phyloP scores from a whole-genome alignment of 2,329 filamentous ascomycete species.

The Alternaria sp. region DNA sequence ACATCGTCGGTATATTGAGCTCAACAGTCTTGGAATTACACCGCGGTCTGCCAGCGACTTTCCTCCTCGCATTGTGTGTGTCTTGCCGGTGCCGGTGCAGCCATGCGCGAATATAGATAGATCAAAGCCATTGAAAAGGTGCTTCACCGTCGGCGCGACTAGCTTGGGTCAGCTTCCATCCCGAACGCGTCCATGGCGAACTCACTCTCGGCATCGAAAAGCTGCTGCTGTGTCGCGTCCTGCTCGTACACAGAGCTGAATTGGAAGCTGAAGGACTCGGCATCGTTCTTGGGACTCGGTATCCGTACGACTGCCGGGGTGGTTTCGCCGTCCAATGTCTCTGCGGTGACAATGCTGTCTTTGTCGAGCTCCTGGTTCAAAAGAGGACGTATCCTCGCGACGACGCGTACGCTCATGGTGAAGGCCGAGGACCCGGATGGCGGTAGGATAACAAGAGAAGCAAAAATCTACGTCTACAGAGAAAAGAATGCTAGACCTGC shows the following conservation, averaged over 20 bases:
- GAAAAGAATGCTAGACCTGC: constrained; percentile 46
- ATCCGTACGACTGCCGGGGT: constrained; percentile 77
- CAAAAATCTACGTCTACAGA: constrained; percentile 38
- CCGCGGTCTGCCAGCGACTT: constrained; percentile 85
- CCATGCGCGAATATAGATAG: constrained; percentile 89
- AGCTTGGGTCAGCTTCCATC: constrained; percentile 34
- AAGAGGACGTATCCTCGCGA: constrained; percentile 88
- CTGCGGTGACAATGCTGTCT: constrained; percentile 81
- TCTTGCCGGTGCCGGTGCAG: constrained; percentile 92
- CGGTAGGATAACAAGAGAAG: constrained; percentile 23
- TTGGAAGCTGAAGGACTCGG: constrained; percentile 90
- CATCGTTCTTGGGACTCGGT: constrained; percentile 90
- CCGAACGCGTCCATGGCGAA: constrained; percentile 14
- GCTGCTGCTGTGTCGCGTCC: constrained; percentile 78
- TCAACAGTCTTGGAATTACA: constrained; percentile 85
- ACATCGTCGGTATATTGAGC: constrained; percentile 82
- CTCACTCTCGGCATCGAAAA: constrained; percentile 88
- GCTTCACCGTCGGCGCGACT: constrained; percentile 91
- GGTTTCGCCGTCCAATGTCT: constrained; percentile 52
- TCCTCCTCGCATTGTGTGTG: constrained; percentile 93
- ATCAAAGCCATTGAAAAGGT: constrained; percentile 82
- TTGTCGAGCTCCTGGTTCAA: constrained; percentile 85
- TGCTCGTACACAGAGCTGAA: constrained; percentile 94
- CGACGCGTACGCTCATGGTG: constrained; percentile 75
- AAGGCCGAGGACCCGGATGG: constrained; percentile 18